These are phyloP conservation scores for Talaromyces amestolkiae DNA, from an alignment of 2,329 filamentous ascomycete species.

Conservation along the genomic window DNA sequence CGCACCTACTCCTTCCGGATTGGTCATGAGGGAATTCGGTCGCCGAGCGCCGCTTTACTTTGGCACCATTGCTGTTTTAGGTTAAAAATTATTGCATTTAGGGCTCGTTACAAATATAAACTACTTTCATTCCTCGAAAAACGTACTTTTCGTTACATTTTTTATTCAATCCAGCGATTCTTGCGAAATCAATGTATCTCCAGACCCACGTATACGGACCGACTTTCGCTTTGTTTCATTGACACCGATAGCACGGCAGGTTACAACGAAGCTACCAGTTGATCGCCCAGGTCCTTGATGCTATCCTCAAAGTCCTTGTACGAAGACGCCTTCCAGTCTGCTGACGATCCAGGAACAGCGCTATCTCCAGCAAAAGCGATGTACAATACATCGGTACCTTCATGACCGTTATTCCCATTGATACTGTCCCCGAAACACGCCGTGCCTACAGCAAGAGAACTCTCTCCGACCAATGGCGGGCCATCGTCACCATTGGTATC, in stretches of 20 bases:
- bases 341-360: conserved; percentile 56
- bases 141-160: background rate
- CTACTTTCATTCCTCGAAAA: background rate
- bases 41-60: background rate
- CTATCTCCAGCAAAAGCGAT: conserved; percentile 58
- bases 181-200: background rate
- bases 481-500: conserved; percentile 59
- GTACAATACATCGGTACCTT: conserved; percentile 59
- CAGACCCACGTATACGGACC: background rate
- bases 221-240: background rate
- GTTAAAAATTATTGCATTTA: background rate
- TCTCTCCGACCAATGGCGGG: conserved; percentile 49
- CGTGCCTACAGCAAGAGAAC: conserved; percentile 57
- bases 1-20: background rate
- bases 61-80: background rate
- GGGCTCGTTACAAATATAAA: background rate
- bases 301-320: conserved; percentile 47
- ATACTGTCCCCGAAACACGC: conserved; percentile 53
- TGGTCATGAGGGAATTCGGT: background rate
- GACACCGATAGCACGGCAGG: background rate
- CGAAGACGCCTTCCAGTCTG: conserved; percentile 54
- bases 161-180: too few relatives aligned
- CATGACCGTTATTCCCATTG: conserved; percentile 57
- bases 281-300: conserved; percentile 25
- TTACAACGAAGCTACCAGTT: conserved; percentile 12